A percentile compares a stretch with the other conserved stretches of the same genome.
Conservation (phyloP, 1,139 yeast genomes). For the Blastobotrys raffinosifermentans region DNA sequence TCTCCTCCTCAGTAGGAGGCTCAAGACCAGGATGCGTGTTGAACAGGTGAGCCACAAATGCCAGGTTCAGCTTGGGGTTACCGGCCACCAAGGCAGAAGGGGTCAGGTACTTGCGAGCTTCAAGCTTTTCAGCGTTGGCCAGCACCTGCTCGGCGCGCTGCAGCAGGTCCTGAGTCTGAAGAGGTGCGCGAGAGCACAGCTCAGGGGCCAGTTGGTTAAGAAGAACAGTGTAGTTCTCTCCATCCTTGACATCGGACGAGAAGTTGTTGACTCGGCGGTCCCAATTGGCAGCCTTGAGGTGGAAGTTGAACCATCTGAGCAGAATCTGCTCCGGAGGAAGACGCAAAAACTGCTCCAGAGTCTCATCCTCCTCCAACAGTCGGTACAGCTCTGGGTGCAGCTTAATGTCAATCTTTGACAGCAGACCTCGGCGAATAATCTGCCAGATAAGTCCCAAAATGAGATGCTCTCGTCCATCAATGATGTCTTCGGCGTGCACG, state of each 20-base stretch:
- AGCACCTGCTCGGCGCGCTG: constrained; percentile 84
- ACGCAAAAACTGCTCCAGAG: constrained; percentile 91
- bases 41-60: constrained; percentile 94
- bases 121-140: constrained; percentile 81
- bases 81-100: constrained; percentile 93
- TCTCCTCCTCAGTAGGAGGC: constrained; percentile 88
- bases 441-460: constrained; percentile 97
- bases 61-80: constrained; percentile 91
- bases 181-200: constrained; percentile 72
- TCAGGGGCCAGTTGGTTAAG: constrained; percentile 86
- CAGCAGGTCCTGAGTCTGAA: constrained; percentile 64
- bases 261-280: constrained; percentile 80
- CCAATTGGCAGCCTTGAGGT: constrained; percentile 90
- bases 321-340: constrained; percentile 97
- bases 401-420: constrained; percentile 91
- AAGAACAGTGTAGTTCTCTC: constrained; percentile 88
- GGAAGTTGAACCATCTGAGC: constrained; percentile 96
- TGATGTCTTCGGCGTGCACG: constrained; percentile 94
- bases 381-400: constrained; percentile 95
- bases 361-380: constrained; percentile 90
- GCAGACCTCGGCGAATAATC: constrained; percentile 90
- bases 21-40: constrained; percentile 96
- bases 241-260: constrained; percentile 84
- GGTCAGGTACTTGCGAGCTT: constrained; percentile 89
- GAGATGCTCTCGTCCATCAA: constrained; percentile 94